A percentile compares a stretch with the other conserved stretches of the same genome.
Evolutionary conservation across 768 basidiomycete genomes (phyloP).

Genomic region (Phaeolepiota aurea): DNA sequence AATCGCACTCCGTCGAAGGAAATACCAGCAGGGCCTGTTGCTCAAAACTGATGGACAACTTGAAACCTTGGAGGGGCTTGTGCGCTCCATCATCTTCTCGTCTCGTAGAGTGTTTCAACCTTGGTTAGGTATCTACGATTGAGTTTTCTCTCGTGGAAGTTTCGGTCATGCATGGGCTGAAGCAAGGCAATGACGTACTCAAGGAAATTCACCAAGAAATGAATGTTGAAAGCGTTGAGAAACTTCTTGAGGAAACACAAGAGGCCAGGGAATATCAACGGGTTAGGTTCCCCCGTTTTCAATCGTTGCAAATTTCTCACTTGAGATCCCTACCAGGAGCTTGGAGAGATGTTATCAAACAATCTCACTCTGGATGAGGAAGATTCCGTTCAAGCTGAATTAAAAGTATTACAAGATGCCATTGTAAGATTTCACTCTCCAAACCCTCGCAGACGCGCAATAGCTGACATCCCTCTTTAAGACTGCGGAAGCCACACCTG

Average conservation of each 20-base stretch:
- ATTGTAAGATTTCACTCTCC: slow-evolving; percentile 31
- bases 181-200: slow-evolving; percentile 89
- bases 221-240: slow-evolving; percentile 90
- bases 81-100: slow-evolving; percentile 32
- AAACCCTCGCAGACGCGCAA: neutral
- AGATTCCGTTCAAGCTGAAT: slow-evolving; percentile 84
- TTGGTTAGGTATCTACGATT: slow-evolving; percentile 91
- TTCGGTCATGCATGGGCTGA: slow-evolving; percentile 85
- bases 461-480: too few species aligned
- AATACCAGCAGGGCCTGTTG: slow-evolving; percentile 88
- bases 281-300: slow-evolving; percentile 31
- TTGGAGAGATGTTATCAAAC: slow-evolving; percentile 78
- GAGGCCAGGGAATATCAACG: slow-evolving; percentile 90
- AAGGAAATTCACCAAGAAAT: slow-evolving; percentile 93
- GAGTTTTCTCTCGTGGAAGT: slow-evolving; percentile 94
- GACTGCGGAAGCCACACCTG: neutral
- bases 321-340: slow-evolving; percentile 56
- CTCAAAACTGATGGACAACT: slow-evolving; percentile 86
- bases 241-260: slow-evolving; percentile 82
- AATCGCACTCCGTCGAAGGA: slow-evolving; percentile 80
- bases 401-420: slow-evolving; percentile 59
- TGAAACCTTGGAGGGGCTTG: slow-evolving; percentile 82
- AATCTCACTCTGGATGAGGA: slow-evolving; percentile 85
- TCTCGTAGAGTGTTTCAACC: too few species aligned
- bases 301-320: neutral